Conservation (phyloP, 495 filamentous ascomycete genomes). For the Paragyromitra xinjiangensis region DNA sequence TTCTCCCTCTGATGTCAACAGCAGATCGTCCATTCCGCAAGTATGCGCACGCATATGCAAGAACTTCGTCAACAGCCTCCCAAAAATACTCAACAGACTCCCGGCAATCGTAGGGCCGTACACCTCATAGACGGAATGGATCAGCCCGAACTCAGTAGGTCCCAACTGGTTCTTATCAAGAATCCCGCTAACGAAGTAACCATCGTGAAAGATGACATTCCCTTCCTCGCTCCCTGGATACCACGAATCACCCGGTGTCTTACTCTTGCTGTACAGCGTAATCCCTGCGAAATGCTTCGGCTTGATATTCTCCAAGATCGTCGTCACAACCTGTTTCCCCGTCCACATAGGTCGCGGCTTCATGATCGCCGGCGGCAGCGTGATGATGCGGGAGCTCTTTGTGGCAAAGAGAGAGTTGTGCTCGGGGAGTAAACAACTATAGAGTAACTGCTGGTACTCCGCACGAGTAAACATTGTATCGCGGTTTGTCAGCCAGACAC, state of each 20-base stretch:
- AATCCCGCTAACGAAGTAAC: constrained; percentile 87
- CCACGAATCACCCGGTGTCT: constrained; percentile 80
- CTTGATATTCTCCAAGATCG: constrained; percentile 88
- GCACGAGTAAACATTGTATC: constrained; percentile 91
- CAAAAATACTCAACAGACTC: constrained; percentile 84
- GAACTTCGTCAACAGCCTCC: constrained; percentile 86
- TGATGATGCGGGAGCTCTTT: constrained; percentile 72
- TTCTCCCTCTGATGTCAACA: constrained; percentile 84
- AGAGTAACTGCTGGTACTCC: constrained; percentile 92
- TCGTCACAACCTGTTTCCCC: constrained; percentile 97
- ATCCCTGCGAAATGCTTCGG: constrained; percentile 78
- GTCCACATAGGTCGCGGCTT: constrained; percentile 89
- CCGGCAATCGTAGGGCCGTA: constrained; percentile 89
- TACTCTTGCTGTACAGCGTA: constrained; percentile 78
- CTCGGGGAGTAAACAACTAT: constrained; percentile 87
- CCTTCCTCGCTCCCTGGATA: constrained; percentile 69
- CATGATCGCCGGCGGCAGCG: constrained; percentile 79
- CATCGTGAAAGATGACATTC: constrained; percentile 82
- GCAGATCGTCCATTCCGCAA: constrained; percentile 96
- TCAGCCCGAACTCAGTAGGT: constrained; percentile 82
- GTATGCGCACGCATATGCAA: constrained; percentile 93
- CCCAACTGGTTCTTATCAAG: constrained; percentile 97
- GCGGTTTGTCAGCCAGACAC: constrained; percentile 85
- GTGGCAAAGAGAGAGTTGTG: constrained; percentile 73
- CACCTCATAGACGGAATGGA: constrained; percentile 91